Base-by-base conservation (phyloP, 495 filamentous ascomycete genomes). In the Podospora pseudoanserina region DNA sequence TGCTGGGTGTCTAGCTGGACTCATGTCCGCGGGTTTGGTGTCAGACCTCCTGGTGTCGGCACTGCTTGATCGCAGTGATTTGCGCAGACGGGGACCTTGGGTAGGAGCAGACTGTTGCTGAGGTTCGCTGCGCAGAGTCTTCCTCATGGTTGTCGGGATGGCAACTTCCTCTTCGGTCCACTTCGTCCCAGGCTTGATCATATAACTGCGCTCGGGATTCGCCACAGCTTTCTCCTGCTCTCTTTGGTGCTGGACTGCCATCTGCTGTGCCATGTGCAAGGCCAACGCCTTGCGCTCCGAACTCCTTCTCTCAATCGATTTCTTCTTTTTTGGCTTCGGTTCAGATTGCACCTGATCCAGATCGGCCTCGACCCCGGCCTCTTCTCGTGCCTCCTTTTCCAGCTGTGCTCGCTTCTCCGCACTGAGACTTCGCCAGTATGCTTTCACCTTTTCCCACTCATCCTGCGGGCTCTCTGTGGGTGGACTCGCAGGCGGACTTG, bases 381-480 rank as follows among this genome's bases (percentile, higher is more conserved):
- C 81, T 65, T 83, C 80, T 11, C 75, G 54, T 30, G 86, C 85
- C 69, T 88, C 85, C 16, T 75, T 77, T 69, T 89, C 87, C 18
- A 90, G 76, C 70, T 87, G 81, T 16, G 81, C 77, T 67, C 85
- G 84, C 73, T 83, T 83, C 55, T 87, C 82, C 19, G 82, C 80
- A 44, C 81, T 86, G n/a, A 91, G 77, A 53, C 83, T 83, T 56
- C 81, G 84, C 90, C 87, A 91, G 71, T 87, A 90, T 3, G 83
- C 80, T 73, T 88, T 89, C 19, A 86, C 84, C 66, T 77, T 77
- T 53, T 88, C 83, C 89, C 88, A 90, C 53, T 86, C 87, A 71
- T 83, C 78, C 61, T 80, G 76, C 2, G 74, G 53, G 2, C 11
- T 28, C 57, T 57, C 64, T 2, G 39, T 16, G n/a, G 58, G 19